A percentile compares a stretch with the other conserved stretches of the same genome.
These are phyloP conservation scores for Infundibulicybe gibba DNA, from an alignment of 768 basidiomycete species.

Conservation along the genomic window DNA sequence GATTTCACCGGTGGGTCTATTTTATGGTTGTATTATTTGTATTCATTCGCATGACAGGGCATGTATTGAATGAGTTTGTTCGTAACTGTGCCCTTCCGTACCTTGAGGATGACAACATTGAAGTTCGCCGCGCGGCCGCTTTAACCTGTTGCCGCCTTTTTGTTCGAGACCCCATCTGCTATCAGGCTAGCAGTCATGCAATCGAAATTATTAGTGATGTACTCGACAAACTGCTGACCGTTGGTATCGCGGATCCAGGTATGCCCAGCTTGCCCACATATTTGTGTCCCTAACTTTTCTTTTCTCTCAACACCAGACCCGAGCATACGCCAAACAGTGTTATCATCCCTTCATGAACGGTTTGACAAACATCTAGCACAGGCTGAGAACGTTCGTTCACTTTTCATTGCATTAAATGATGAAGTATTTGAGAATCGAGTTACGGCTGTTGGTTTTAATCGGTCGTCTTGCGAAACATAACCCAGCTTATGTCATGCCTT, in stretches of 20 bases:
- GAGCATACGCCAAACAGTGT: slow-evolving; percentile 80
- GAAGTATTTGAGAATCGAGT: slow-evolving; percentile 93
- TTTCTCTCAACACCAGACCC: slow-evolving; percentile 49
- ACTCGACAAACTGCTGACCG: slow-evolving; percentile 92
- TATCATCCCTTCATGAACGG: slow-evolving; percentile 83
- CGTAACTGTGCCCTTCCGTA: slow-evolving; percentile 89
- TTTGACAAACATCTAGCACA: slow-evolving; percentile 98
- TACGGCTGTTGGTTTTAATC: slow-evolving; percentile 85
- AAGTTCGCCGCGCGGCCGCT: slow-evolving; percentile 87
- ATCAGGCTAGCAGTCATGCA: slow-evolving; percentile 92
- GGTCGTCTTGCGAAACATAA: slow-evolving; percentile 94
- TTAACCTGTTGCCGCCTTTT: slow-evolving; percentile 90
- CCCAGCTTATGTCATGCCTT: slow-evolving; percentile 98
- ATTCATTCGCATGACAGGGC: slow-evolving; percentile 46
- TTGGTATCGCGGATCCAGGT: slow-evolving; percentile 97
- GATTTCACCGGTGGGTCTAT: slow-evolving; percentile 79
- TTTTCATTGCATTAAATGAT: slow-evolving; percentile 97
- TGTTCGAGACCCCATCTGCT: slow-evolving; percentile 92
- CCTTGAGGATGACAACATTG: slow-evolving; percentile 86
- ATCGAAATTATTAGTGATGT: slow-evolving; percentile 95
- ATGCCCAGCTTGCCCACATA: slow-evolving; percentile 1
- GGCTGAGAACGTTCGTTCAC: slow-evolving; percentile 94
- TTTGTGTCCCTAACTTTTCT: neutral
- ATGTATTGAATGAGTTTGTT: slow-evolving; percentile 94
- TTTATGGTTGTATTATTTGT: neutral